phyloP scores from a whole-genome alignment of 177 flowering plant genomes.

The Vitis hybrid region DNA sequence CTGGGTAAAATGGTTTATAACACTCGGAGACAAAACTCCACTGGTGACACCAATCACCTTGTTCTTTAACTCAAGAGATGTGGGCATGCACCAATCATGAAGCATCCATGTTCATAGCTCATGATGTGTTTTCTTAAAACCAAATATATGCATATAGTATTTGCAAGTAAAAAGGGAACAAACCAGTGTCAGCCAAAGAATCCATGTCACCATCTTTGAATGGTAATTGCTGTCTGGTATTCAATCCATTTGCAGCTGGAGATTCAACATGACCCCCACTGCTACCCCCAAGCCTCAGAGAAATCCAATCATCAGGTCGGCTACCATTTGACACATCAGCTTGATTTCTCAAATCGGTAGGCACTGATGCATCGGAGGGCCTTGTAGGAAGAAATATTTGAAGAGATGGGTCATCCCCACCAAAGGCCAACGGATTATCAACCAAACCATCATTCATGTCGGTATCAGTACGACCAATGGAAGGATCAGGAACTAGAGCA shows the following conservation, averaged over 20 bases:
- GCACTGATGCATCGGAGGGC: conserved; percentile 49
- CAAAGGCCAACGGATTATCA: conserved; percentile 73
- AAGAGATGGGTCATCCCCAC: conserved; percentile 77
- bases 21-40: background rate
- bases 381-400: conserved; percentile 84
- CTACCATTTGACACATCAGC: conserved; percentile 57
- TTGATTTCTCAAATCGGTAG: conserved; percentile 52
- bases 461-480: conserved; percentile 35
- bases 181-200: conserved; percentile 63
- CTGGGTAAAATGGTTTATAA: no score
- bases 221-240: conserved; percentile 41
- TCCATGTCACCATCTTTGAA: conserved; percentile 54
- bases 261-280: conserved; percentile 42
- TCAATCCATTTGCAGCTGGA: conserved; percentile 39
- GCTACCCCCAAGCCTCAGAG: conserved; percentile 83
- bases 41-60: background rate
- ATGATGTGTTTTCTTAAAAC: background rate
- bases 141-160: background rate
- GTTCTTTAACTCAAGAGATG: background rate
- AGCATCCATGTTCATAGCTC: background rate
- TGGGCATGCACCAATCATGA: background rate
- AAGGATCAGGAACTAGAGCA: conserved; percentile 44
- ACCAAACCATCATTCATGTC: conserved; percentile 57
- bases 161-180: conserved; percentile 18
- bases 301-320: conserved; percentile 82